phyloP scores from a whole-genome alignment of 2,329 filamentous ascomycete genomes.

The Cytospora leucostoma region DNA sequence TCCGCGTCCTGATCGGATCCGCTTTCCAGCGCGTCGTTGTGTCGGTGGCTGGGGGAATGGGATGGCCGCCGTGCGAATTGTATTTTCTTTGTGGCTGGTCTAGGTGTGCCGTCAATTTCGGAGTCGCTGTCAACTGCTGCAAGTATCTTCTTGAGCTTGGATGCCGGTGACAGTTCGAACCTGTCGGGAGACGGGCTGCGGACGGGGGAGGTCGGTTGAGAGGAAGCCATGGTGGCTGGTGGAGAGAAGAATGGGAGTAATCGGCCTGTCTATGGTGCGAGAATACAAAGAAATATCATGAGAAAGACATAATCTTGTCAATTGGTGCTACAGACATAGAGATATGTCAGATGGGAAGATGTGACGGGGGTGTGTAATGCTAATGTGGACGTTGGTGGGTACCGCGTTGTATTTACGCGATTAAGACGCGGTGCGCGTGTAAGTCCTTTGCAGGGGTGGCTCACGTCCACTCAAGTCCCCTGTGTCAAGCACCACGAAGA shows the following conservation, averaged over 20 bases:
- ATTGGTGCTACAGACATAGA: neutral
- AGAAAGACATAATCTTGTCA: slow-evolving; percentile 6
- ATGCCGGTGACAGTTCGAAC: slow-evolving; percentile 52
- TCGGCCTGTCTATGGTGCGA: neutral
- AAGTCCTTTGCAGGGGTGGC: neutral
- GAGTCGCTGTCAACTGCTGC: slow-evolving; percentile 53
- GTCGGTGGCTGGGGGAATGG: slow-evolving; percentile 5
- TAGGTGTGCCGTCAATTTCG: slow-evolving; percentile 42
- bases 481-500: neutral
- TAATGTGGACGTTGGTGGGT: slow-evolving; percentile 1
- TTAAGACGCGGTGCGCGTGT: neutral
- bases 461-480: neutral
- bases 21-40: slow-evolving; percentile 16
- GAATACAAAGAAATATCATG: slow-evolving; percentile 4
- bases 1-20: slow-evolving; percentile 42
- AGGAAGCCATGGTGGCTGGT: slow-evolving; percentile 49
- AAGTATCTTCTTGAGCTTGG: slow-evolving; percentile 57
- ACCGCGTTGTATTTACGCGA: slow-evolving; percentile 1
- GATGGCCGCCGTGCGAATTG: slow-evolving; percentile 18
- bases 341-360: neutral
- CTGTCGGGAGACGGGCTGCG: slow-evolving; percentile 46
- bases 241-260: slow-evolving; percentile 3
- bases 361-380: neutral
- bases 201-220: slow-evolving; percentile 48
- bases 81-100: slow-evolving; percentile 19